phyloP scores from a whole-genome alignment of 2,329 filamentous ascomycete genomes.

The Pseudogymnoascus sp. region DNA sequence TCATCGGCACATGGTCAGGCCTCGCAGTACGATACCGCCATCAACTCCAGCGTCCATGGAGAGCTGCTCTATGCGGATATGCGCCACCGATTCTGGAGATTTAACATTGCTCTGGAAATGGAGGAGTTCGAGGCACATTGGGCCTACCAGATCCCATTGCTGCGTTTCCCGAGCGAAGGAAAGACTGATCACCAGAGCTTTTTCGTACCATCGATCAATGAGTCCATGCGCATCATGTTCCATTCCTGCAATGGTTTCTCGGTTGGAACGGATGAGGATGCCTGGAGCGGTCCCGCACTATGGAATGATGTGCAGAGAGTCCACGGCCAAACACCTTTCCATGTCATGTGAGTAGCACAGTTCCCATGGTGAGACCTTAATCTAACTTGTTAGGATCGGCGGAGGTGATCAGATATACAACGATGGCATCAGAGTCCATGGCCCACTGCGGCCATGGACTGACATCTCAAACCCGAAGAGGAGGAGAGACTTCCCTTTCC shows the following conservation, averaged over 20 bases:
- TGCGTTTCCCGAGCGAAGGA: slow-evolving; percentile 51
- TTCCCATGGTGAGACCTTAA: slow-evolving; percentile 41
- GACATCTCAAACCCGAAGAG: slow-evolving; percentile 74
- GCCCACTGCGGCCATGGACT: slow-evolving; percentile 76
- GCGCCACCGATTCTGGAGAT: slow-evolving; percentile 84
- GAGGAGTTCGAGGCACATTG: slow-evolving; percentile 62
- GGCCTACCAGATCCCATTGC: slow-evolving; percentile 64
- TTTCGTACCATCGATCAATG: slow-evolving; percentile 71
- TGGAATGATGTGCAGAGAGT: slow-evolving; percentile 89
- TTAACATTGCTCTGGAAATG: slow-evolving; percentile 73
- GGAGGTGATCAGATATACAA: slow-evolving; percentile 97
- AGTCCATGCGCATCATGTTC: slow-evolving; percentile 98
- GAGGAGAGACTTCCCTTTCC: slow-evolving; percentile 71
- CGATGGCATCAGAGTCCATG: slow-evolving; percentile 78
- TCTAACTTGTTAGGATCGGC: slow-evolving; percentile 53
- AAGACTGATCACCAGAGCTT: slow-evolving; percentile 60
- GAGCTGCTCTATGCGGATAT: slow-evolving; percentile 56
- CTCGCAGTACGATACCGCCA: slow-evolving; percentile 14
- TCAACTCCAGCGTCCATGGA: slow-evolving; percentile 39
- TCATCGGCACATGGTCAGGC: slow-evolving; percentile 16
- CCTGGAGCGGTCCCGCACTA: slow-evolving; percentile 81
- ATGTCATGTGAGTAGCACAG: slow-evolving; percentile 67
- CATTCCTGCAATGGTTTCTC: slow-evolving; percentile 97
- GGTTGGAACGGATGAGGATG: slow-evolving; percentile 73
- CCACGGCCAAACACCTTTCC: slow-evolving; percentile 74